Percentiles rank a stretch among this genome's conserved stretches.
These are phyloP conservation scores for Spatholobus suberectus DNA, from an alignment of 306 rosid genomes.

Conservation along the genomic window DNA sequence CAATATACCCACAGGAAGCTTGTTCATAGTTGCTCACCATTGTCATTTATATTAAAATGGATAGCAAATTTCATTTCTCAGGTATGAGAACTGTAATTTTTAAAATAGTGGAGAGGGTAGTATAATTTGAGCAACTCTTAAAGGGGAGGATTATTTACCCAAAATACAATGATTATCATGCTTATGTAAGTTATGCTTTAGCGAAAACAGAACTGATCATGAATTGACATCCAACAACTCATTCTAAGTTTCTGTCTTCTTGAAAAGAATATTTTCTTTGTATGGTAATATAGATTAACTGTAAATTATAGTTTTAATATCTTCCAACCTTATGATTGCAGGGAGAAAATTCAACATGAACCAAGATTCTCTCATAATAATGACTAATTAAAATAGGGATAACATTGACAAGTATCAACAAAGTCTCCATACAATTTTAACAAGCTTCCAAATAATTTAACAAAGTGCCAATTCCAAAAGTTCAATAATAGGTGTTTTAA, in stretches of 20 bases:
- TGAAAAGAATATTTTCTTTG: not conserved
- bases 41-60: not conserved
- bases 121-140: no score
- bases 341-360: not conserved
- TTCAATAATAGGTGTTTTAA: not conserved
- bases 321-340: not conserved
- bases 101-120: not conserved
- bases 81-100: not conserved
- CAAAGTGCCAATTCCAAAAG: not conserved
- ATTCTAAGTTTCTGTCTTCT: not conserved
- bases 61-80: not conserved
- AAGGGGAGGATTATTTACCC: no score
- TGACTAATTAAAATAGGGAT: not conserved
- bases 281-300: no score
- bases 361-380: not conserved
- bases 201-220: conserved; percentile 6
- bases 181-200: not conserved
- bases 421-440: conserved; percentile 4
- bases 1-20: not conserved
- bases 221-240: conserved; percentile 9
- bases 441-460: conserved; percentile 12
- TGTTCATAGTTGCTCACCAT: not conserved
- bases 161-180: not conserved
- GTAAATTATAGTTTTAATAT: not conserved
- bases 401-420: not conserved